These are phyloP conservation scores for Trypanosoma grayi DNA, from an alignment of 208 protist genomes.

Conservation along the genomic window DNA sequence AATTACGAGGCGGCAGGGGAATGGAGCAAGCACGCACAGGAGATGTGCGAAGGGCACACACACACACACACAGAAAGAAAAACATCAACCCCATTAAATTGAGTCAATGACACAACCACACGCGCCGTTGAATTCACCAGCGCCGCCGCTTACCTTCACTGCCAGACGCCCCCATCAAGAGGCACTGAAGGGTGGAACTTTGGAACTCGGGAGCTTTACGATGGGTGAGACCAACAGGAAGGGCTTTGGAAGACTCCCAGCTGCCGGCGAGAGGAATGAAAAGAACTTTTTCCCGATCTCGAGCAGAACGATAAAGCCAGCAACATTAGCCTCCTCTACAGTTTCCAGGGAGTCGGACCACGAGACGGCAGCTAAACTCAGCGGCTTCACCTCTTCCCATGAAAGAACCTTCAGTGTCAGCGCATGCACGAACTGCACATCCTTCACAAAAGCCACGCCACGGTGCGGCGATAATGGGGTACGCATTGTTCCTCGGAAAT, in stretches of 20 bases:
- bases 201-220: slow-evolving; percentile 46
- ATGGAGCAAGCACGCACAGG: neutral
- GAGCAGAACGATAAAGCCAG: slow-evolving; percentile 72
- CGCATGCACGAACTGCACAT: slow-evolving; percentile 70
- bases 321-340: slow-evolving; percentile 60
- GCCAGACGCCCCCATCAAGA: slow-evolving; percentile 1
- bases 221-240: slow-evolving; percentile 77
- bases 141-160: too few species aligned
- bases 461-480: slow-evolving; percentile 54
- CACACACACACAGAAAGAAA: slow-evolving; percentile 1
- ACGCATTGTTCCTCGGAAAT: slow-evolving; percentile 69
- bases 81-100: neutral
- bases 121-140: too few species aligned
- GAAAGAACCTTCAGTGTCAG: slow-evolving; percentile 49
- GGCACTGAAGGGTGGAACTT: slow-evolving; percentile 43
- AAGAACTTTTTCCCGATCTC: slow-evolving; percentile 75
- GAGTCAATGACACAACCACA: too few species aligned
- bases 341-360: slow-evolving; percentile 62
- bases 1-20: neutral
- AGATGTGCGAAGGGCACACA: slow-evolving; percentile 9
- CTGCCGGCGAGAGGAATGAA: slow-evolving; percentile 67
- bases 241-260: slow-evolving; percentile 62
- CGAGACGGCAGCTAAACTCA: slow-evolving; percentile 61
- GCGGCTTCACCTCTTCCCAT: slow-evolving; percentile 45
- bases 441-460: slow-evolving; percentile 47